phyloP scores from a whole-genome alignment of 495 filamentous ascomycete species.

The Tuber aestivum region DNA sequence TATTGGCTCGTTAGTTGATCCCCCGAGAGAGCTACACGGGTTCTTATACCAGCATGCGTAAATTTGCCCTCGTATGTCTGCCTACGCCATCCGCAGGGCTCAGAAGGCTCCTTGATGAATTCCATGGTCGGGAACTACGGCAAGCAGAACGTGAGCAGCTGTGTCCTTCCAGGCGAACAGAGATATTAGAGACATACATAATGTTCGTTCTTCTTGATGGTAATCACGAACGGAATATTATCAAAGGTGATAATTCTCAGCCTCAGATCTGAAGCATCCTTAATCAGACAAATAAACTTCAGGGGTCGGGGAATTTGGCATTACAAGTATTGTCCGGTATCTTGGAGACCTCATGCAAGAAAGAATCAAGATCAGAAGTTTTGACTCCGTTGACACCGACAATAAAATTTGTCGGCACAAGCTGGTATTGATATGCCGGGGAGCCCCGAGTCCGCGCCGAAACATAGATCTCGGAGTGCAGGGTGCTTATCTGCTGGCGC shows the following conservation, averaged over 20 bases:
- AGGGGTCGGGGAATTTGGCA: neutral
- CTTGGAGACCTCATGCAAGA: slow-evolving; percentile 69
- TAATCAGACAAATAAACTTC: neutral
- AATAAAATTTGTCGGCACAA: slow-evolving; percentile 95
- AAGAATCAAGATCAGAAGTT: slow-evolving; percentile 72
- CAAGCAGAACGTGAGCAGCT: slow-evolving; percentile 31
- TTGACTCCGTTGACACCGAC: slow-evolving; percentile 84
- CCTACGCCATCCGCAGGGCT: slow-evolving; percentile 62
- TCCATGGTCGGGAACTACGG: slow-evolving; percentile 73
- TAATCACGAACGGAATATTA: slow-evolving; percentile 93
- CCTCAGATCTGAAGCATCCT: slow-evolving; percentile 62
- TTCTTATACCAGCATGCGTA: slow-evolving; percentile 34
- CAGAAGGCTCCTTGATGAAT: slow-evolving; percentile 65
- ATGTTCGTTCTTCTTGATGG: slow-evolving; percentile 99
- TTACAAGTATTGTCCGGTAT: slow-evolving; percentile 88
- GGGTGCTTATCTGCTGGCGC: slow-evolving; percentile 88
- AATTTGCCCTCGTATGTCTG: slow-evolving; percentile 58
- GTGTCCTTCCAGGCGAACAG: neutral
- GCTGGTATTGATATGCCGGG: slow-evolving; percentile 84
- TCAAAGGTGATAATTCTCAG: slow-evolving; percentile 93
- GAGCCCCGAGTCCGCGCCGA: slow-evolving; percentile 76
- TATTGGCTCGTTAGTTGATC: slow-evolving; percentile 9
- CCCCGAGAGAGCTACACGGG: slow-evolving; percentile 1
- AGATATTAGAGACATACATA: slow-evolving; percentile 53
- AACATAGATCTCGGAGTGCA: slow-evolving; percentile 98